phyloP scores from a whole-genome alignment of 495 filamentous ascomycete genomes.

The Aspergillus avenaceus region DNA sequence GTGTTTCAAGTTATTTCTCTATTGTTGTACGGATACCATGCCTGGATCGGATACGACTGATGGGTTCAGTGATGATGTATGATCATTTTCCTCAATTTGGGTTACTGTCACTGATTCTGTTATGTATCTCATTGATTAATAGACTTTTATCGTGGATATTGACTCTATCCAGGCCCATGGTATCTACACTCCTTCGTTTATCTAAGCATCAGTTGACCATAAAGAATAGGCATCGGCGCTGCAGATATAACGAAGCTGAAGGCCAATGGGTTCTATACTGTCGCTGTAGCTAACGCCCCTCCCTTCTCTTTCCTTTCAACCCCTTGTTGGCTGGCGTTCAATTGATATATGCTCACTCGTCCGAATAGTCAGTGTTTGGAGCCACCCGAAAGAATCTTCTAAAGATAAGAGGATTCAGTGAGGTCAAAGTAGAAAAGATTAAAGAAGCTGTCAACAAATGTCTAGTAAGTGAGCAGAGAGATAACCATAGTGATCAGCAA shows the following conservation, averaged over 20 bases:
- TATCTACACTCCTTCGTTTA: slow-evolving; percentile 15
- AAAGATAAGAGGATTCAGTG: slow-evolving; percentile 78
- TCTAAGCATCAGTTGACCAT: neutral
- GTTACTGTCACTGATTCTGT: no score
- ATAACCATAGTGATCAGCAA: neutral
- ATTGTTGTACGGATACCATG: slow-evolving; percentile 27
- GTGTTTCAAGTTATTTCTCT: no score
- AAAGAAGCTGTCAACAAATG: slow-evolving; percentile 74
- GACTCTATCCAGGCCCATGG: slow-evolving; percentile 72
- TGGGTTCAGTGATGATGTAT: slow-evolving; percentile 55
- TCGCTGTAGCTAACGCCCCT: slow-evolving; percentile 49
- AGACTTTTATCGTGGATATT: slow-evolving; percentile 68
- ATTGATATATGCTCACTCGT: slow-evolving; percentile 1
- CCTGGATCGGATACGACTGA: slow-evolving; percentile 48
- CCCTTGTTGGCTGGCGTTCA: no score
- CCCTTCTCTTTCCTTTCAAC: no score
- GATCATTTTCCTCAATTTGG: no score
- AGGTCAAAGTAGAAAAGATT: slow-evolving; percentile 77
- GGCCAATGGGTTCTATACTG: slow-evolving; percentile 63
- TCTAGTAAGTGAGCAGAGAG: slow-evolving; percentile 37
- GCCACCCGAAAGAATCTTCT: slow-evolving; percentile 62
- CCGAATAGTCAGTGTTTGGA: slow-evolving; percentile 55
- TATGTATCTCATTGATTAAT: neutral
- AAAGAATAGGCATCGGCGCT: slow-evolving; percentile 61
- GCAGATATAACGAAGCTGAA: slow-evolving; percentile 75